phyloP scores from a whole-genome alignment of 441 rosid genomes.

The Cnidoscolus chayamansa region DNA sequence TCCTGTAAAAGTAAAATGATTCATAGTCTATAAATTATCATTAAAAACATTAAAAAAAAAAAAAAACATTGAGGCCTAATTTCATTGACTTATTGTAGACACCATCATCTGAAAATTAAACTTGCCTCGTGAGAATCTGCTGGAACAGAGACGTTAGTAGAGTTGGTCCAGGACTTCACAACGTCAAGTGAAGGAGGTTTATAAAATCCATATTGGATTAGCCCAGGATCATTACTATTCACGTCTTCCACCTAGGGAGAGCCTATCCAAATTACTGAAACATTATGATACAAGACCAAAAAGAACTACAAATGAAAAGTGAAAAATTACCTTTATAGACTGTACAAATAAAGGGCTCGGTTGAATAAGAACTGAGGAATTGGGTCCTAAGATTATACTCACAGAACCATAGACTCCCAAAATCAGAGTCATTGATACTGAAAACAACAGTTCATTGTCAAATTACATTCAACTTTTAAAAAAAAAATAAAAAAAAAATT shows the following conservation, averaged over 20 bases:
- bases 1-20: slow-evolving; percentile 39
- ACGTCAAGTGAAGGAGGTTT: slow-evolving; percentile 57
- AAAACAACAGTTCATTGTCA: slow-evolving; percentile 20
- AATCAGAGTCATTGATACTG: slow-evolving; percentile 73
- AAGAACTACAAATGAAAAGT: slow-evolving; percentile 7
- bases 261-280: slow-evolving; percentile 18
- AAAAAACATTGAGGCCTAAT: slow-evolving; percentile 6
- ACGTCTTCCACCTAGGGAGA: slow-evolving; percentile 54
- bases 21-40: slow-evolving; percentile 11
- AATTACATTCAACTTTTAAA: background rate
- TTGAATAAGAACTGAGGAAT: slow-evolving; percentile 49
- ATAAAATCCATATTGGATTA: slow-evolving; percentile 53
- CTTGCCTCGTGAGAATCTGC: slow-evolving; percentile 59
- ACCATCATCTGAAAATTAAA: slow-evolving; percentile 12
- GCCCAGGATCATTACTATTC: slow-evolving; percentile 41
- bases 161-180: slow-evolving; percentile 46
- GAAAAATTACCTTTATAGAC: slow-evolving; percentile 55
- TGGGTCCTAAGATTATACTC: slow-evolving; percentile 54
- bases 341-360: slow-evolving; percentile 74
- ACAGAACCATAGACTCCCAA: slow-evolving; percentile 56
- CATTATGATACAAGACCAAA: slow-evolving; percentile 6
- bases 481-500: background rate
- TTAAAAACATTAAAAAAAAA: slow-evolving; percentile 10
- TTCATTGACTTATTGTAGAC: slow-evolving; percentile 1
- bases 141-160: slow-evolving; percentile 35